These are phyloP conservation scores for Chytriomyces confervae DNA, from an alignment of 192 early-diverging fungal species.

Conservation along the genomic window DNA sequence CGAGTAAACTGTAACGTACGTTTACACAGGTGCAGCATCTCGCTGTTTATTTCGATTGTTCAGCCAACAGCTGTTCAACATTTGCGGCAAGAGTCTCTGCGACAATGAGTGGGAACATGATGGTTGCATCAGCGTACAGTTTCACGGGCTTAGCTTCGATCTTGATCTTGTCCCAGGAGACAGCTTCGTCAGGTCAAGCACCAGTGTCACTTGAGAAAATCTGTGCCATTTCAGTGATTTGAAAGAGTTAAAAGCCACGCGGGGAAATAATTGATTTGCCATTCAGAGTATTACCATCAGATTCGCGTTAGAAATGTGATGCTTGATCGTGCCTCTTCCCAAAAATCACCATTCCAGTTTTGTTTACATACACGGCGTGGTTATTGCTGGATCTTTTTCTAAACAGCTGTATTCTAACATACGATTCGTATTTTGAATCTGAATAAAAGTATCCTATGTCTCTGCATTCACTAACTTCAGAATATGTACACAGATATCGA, in stretches of 20 bases:
- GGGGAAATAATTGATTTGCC: background rate
- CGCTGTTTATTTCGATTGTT: too few species aligned
- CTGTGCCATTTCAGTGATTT: conserved; percentile 89
- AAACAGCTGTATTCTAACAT: too few species aligned
- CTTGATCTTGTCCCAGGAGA: conserved; percentile 97
- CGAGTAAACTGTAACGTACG: too few species aligned
- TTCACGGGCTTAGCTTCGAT: conserved; percentile 84
- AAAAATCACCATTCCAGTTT: conserved; percentile 96
- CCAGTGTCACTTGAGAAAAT: conserved; percentile 94
- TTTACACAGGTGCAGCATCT: too few species aligned
- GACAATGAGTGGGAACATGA: conserved; percentile 93
- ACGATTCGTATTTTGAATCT: too few species aligned
- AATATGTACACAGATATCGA: too few species aligned
- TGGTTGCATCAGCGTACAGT: conserved; percentile 90
- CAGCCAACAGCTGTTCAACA: conserved; percentile 9
- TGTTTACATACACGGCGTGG: conserved; percentile 93
- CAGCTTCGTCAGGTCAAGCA: conserved; percentile 95
- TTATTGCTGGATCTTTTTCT: conserved; percentile 88
- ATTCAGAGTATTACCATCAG: conserved; percentile 71
- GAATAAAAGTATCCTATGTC: too few species aligned
- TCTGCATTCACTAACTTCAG: too few species aligned
- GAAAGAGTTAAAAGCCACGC: background rate
- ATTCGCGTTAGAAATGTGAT: conserved; percentile 99
- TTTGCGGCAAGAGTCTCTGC: conserved; percentile 87
- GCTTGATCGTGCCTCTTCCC: conserved; percentile 96